Evolutionary conservation across 2,329 filamentous ascomycete genomes (phyloP), one percentile per base, ranked within the genome.

Genomic region (Gremmenia infestans): DNA sequence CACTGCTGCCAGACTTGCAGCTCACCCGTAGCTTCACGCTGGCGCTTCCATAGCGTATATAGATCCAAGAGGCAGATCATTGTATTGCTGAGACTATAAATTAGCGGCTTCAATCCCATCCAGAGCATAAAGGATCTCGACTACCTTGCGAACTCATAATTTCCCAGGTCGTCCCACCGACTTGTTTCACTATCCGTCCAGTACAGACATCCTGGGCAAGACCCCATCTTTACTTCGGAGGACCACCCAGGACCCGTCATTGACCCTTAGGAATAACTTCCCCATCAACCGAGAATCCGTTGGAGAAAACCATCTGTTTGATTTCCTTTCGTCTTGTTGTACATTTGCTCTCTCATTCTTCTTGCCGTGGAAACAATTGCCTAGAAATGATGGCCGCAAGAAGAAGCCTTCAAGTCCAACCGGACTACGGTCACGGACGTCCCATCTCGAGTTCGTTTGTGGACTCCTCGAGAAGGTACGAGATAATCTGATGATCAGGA

Each of bases 401-500:
- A 68, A 64, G 68, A 59, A 68, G 64, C 56, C 53, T 64, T 53
- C 62, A 62, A 54, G 60, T 67, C 54, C 68, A 69, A 58, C 66
- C 65, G 53, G 68, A 70, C 52, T 68, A 62, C 59, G 59, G 57
- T 59, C 66, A 66, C 60, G 63, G 59, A 56, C 62, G 62, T 32
- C 55, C 63, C 39, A 56, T 58, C 48, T 53, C 65, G 39, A 65
- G 61, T 57, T 61, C 60, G 43, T 54, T 62, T 36, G 54, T 64
- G 47, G 64, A 64, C 47, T 39, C 62, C 46, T 59, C 67, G 19
- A 66, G 66, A 68, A 70, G 68, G 68, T 71, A 70, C 56, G 65
- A 53, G 53, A 22, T 35, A 56, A 48, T 19, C 58, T 36, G 37
- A 50, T 25, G 19, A 52, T 48, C 43, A 48, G 55, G 48, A n/a